A percentile compares a stretch with the other conserved stretches of the same genome.
Conservation (phyloP, 148 eudicot species). For the Pharnaceum exiguum region DNA sequence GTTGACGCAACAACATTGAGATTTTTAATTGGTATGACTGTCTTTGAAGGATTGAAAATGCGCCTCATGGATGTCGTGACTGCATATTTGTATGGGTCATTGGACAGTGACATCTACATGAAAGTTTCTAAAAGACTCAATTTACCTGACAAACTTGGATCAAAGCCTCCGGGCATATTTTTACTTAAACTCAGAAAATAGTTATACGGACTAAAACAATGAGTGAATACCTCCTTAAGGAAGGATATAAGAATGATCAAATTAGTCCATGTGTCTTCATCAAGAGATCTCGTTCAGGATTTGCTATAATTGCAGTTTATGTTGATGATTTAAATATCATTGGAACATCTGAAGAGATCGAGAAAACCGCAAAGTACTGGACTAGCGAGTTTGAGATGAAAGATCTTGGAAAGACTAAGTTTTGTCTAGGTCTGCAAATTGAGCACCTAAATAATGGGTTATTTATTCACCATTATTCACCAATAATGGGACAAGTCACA, state of each 20-base stretch:
- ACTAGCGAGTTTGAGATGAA: background rate
- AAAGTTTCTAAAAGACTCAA: background rate
- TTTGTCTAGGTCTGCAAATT: background rate
- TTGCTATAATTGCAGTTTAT: background rate
- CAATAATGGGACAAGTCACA: background rate
- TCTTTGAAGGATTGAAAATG: background rate
- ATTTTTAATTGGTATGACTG: background rate
- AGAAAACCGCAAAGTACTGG: background rate
- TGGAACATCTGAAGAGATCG: background rate
- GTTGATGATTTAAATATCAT: background rate
- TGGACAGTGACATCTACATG: background rate
- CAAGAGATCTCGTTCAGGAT: background rate
- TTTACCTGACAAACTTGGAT: background rate
- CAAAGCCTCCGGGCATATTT: background rate
- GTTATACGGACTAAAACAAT: background rate
- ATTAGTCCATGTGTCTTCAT: background rate
- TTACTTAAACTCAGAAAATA: background rate
- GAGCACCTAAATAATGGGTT: background rate
- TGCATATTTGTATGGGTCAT: background rate
- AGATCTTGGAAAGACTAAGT: background rate
- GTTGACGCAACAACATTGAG: slow-evolving; percentile 1
- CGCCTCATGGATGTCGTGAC: background rate
- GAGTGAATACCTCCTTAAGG: background rate
- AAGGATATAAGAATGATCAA: background rate
- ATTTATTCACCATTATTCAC: background rate